Base-by-base conservation (phyloP, 495 filamentous ascomycete genomes). In the Aspergillus indologenus region DNA sequence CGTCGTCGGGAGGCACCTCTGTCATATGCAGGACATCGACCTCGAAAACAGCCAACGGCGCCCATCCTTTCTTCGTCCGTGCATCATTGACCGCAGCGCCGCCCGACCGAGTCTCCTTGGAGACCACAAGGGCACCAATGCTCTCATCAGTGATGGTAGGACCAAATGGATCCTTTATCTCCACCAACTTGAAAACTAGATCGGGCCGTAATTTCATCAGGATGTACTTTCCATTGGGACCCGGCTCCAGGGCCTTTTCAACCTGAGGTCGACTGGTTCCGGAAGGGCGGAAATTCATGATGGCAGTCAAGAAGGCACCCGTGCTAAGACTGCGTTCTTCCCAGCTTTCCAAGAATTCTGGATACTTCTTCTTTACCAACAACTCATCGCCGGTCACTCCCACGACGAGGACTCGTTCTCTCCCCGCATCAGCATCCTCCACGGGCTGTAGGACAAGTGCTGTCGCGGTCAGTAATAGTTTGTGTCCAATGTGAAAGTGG, bases 401-500 rank as follows among this genome's bases (percentile, higher is more conserved):
- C 40, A 96, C 81, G 47, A 88, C 87, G 64, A 94, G 80, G 17
- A 65, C 42, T 29, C 79, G 81, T 40, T 81, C 78, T 56, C 72
- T 61, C 21, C 60, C 40, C 43, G 50, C 26, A 20, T 64, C 54
- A 21, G 65, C 61, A 4, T 68, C 54, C 65, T 56, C 67, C 4
- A 70, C 65, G 3, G 79, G 74, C 3, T 83, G 81, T 18, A 93
- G 71, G 11, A 90, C 77, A 51, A 96, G 77, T 5, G 88, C 87
- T 9, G 86, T 88, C 64, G 92, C 92, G 8, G 92, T 93, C 40
- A 98, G 78, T 7, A 98, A 83, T 21, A 97, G 80, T 68, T 96
- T 97, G 77, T 98, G 94, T n/a, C 94, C 94, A 24, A 90, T 83
- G 68, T 98, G 94, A 42, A 98, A 83, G 73, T 98, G 90, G 72